Base-by-base conservation (phyloP, 2,329 filamentous ascomycete genomes). In the Arthroderma sp. region DNA sequence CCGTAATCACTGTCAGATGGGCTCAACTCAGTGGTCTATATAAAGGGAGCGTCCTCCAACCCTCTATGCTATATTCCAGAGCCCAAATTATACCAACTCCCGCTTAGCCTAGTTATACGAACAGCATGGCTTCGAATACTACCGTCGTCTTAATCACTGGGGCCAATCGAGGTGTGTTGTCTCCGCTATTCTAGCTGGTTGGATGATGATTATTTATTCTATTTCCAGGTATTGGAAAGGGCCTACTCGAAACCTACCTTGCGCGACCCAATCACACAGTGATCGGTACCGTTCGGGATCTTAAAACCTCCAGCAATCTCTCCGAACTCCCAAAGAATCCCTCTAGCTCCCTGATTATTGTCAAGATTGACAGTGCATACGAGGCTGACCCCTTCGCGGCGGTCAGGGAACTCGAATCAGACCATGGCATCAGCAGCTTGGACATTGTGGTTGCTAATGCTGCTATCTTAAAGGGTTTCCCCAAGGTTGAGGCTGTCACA, bases 401-500 rank as follows among this genome's bases (percentile, higher is more conserved):
- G 1, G 65, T 73, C 1, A 54, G 66, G 25, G 60, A 65, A 2
- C 64, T 76, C 0, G 60, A 66, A 1, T n/a, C n/a, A n/a, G 28
- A 55, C 1, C 51, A 63, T 62, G 65, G 15, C 35, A 38, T 38
- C 4, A 9, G 13, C 3, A 65, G 70, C 23, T 64, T 81, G 1
- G 78, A 81, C 60, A 64, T 79, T 4, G 71, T 81, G 1, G 74
- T 82, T 55, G 75, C 78, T 47, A 81, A 81, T 62, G 78, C 79
- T 0, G 79, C 72, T 11, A 73, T 77, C 9, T 63, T 58, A 57
- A 25, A 53, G 13, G 5, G 47, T 28, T 66, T 19, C 7, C 58
- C 64, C 0, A 61, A 41, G 15, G 62, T 68, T 7, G 52, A 54
- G 0, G 39, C 28, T 1, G 60, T 63, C 0, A 49, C 44, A 2